Conservation (phyloP, 2,329 filamentous ascomycete genomes). For the Capronia americana region DNA sequence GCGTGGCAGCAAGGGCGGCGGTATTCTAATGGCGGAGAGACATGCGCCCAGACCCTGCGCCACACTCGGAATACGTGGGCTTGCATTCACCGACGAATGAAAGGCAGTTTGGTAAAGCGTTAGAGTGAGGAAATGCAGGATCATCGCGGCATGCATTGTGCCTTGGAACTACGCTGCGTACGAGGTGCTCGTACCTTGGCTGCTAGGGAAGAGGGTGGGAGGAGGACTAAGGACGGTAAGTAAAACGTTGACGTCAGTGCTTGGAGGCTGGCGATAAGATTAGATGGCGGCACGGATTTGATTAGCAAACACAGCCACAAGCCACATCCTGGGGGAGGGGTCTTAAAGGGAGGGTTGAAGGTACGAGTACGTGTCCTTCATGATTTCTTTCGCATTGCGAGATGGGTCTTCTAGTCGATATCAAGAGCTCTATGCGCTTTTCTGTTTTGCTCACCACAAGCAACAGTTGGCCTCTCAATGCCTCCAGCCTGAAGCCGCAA, state of each 20-base stretch:
- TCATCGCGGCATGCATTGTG: neutral
- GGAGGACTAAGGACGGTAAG: too few species aligned
- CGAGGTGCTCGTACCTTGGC: neutral
- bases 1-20: neutral
- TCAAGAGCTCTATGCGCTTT: neutral
- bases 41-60: slow-evolving; percentile 17
- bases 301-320: slow-evolving; percentile 11
- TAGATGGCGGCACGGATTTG: neutral
- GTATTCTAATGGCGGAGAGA: slow-evolving; percentile 6
- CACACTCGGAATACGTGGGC: slow-evolving; percentile 16
- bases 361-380: neutral
- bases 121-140: neutral
- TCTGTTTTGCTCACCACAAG: neutral
- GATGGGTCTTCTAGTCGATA: neutral
- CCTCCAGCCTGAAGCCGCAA: neutral
- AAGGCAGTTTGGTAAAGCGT: neutral
- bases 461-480: neutral
- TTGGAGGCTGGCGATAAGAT: neutral
- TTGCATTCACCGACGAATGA: neutral
- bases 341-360: neutral
- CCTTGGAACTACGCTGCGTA: neutral
- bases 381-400: neutral
- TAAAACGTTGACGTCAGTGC: slow-evolving; percentile 15
- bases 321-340: neutral
- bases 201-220: too few species aligned